Conservation (phyloP, 495 filamentous ascomycete genomes). For the Hyaloscypha variabilis region DNA sequence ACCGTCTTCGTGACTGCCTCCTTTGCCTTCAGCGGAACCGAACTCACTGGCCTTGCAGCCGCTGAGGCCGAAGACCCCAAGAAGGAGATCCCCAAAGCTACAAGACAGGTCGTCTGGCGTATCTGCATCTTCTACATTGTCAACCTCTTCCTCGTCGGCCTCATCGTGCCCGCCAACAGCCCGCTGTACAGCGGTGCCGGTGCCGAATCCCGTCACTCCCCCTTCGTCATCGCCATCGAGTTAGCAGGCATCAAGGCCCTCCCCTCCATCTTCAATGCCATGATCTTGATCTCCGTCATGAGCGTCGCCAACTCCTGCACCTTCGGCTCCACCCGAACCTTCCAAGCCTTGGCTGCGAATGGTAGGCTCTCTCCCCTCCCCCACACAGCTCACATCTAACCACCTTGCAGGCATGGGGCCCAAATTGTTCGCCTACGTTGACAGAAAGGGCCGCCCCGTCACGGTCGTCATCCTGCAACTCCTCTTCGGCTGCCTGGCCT, state of each 20-base stretch:
- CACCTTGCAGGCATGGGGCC: slow-evolving; percentile 55
- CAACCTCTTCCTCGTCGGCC: slow-evolving; percentile 60
- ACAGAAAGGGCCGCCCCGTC: slow-evolving; percentile 58
- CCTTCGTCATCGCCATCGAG: slow-evolving; percentile 70
- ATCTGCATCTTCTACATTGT: slow-evolving; percentile 83
- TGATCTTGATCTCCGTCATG: slow-evolving; percentile 64
- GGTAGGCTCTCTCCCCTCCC: slow-evolving; percentile 52
- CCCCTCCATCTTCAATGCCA: slow-evolving; percentile 70
- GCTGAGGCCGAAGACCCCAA: slow-evolving; percentile 84
- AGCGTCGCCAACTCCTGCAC: slow-evolving; percentile 65
- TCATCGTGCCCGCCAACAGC: slow-evolving; percentile 48
- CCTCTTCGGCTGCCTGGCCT: slow-evolving; percentile 55
- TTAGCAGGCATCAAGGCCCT: slow-evolving; percentile 65
- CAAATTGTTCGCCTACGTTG: slow-evolving; percentile 57
- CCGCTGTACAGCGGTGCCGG: slow-evolving; percentile 58
- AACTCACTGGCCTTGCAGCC: slow-evolving; percentile 86
- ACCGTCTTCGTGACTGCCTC: slow-evolving; percentile 67
- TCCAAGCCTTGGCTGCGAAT: slow-evolving; percentile 69
- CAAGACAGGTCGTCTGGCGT: slow-evolving; percentile 82
- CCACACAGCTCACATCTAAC: slow-evolving; percentile 41
- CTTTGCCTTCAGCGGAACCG: slow-evolving; percentile 89
- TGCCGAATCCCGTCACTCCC: slow-evolving; percentile 58
- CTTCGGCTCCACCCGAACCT: slow-evolving; percentile 64
- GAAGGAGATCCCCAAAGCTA: slow-evolving; percentile 75
- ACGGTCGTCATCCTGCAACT: slow-evolving; percentile 54